Percentiles rank a stretch among this genome's conserved stretches.
These are phyloP conservation scores for Kwoniella dendrophila DNA, from an alignment of 768 basidiomycete genomes.

Conservation along the genomic window DNA sequence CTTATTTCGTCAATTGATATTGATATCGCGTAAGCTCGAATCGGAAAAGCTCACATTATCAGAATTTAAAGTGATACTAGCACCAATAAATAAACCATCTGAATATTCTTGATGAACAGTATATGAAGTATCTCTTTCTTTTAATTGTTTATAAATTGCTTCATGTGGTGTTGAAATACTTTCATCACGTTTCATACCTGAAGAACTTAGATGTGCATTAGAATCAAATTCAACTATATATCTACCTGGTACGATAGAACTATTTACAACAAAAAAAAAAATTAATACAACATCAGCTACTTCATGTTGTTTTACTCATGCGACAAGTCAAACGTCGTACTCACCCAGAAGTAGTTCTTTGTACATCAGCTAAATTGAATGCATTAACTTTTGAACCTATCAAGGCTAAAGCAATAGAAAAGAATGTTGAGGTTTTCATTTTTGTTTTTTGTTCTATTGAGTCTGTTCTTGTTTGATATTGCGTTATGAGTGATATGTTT, in stretches of 20 bases:
- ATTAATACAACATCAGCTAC: background rate
- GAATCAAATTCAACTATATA: constrained; percentile 66
- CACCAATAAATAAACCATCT: constrained; percentile 64
- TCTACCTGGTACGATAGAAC: constrained; percentile 58
- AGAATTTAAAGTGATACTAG: constrained; percentile 60
- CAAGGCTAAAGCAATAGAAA: constrained; percentile 10
- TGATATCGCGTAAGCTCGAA: too few species aligned
- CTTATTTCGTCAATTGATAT: too few species aligned
- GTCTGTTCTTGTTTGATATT: too few species aligned
- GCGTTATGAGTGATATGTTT: too few species aligned
- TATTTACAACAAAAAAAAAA: background rate
- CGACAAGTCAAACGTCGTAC: background rate
- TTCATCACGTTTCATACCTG: constrained; percentile 21
- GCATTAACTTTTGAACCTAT: constrained; percentile 3
- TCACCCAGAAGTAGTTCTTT: constrained; percentile 22
- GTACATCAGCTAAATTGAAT: constrained; percentile 14
- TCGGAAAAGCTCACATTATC: constrained; percentile 50
- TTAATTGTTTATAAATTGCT: constrained; percentile 59
- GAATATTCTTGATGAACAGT: constrained; percentile 58
- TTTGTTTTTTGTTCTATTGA: background rate
- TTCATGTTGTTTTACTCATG: too few species aligned
- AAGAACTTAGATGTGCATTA: constrained; percentile 35
- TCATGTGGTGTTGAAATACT: constrained; percentile 20
- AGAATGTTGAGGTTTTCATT: constrained; percentile 12
- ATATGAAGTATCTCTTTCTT: constrained; percentile 38